phyloP scores from a whole-genome alignment of 2,329 filamentous ascomycete genomes.

The Cladosporium sp. region DNA sequence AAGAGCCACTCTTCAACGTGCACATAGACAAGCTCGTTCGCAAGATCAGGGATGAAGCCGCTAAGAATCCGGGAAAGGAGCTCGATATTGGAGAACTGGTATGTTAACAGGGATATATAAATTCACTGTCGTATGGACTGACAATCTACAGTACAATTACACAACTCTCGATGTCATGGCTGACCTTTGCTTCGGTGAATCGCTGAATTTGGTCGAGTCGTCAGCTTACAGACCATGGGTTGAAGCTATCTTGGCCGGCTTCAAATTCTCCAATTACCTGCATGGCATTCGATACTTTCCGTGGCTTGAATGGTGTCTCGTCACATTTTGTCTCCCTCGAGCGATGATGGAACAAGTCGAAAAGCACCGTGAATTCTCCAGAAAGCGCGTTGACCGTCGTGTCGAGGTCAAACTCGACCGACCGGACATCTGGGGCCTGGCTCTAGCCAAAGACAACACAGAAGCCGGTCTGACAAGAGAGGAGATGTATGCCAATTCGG shows the following conservation, averaged over 20 bases:
- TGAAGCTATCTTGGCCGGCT: slow-evolving; percentile 13
- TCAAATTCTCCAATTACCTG: slow-evolving; percentile 7
- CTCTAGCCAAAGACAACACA: slow-evolving; percentile 24
- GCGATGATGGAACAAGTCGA: no score
- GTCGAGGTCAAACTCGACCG: slow-evolving; percentile 14
- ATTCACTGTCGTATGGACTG: no score
- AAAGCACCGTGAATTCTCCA: slow-evolving; percentile 2
- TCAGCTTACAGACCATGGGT: slow-evolving; percentile 27
- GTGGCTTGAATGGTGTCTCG: no score
- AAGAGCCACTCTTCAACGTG: slow-evolving; percentile 27
- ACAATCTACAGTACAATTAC: slow-evolving; percentile 30
- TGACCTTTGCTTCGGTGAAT: slow-evolving; percentile 28
- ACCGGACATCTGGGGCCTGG: slow-evolving; percentile 1
- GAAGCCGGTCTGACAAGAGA: no score
- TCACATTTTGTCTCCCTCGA: no score
- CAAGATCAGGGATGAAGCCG: no score
- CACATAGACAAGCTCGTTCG: slow-evolving; percentile 22
- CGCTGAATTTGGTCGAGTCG: slow-evolving; percentile 27
- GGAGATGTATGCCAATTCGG: slow-evolving; percentile 29
- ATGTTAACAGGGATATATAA: no score
- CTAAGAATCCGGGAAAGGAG: no score
- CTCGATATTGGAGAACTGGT: no score
- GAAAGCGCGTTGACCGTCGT: slow-evolving; percentile 9
- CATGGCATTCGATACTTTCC: slow-evolving; percentile 11
- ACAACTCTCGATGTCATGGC: slow-evolving; percentile 29